Evolutionary conservation across 2,329 filamentous ascomycete species (phyloP), one percentile per base, ranked within the genome.

Genomic region (Ilyonectria robusta): DNA sequence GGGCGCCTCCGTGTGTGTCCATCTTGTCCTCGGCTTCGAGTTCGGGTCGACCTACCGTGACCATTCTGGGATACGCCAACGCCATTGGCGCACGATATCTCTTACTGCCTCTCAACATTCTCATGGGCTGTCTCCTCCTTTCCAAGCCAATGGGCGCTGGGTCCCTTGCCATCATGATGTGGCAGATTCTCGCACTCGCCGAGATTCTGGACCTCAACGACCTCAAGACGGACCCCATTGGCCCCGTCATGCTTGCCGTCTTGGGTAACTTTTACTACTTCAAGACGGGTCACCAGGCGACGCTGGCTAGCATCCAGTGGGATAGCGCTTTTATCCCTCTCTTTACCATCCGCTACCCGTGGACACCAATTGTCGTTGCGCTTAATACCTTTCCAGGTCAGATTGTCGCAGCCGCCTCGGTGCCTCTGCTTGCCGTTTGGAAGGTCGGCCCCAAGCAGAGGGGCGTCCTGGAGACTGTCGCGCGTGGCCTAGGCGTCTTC

Each of bases 281-380:
- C 89, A 98, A 97, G 78, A 99, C 96, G 0, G 96, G 96, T 68
- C 96, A 99, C 81, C 95, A 98, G 81, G 95, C 95, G 13, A 92
- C 91, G 0, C 87, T 97, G 26, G 88, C 91, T 72, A 93, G 91
- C 71, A 95, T 99, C 77, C 96, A 99, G 78, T 99, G 96, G 96
- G 96, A 99, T 82, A 89, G 90, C 21, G 95, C 94, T 3, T 99
- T 99, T 82, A 93, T 99, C 72, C 93, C 95, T 0, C 87, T 98
- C 8, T 90, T 92, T 65, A 89, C 89, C 6, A 89, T 99, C 70
- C 89, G 89, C 64, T 98, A 99, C 81, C 96, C 96, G 1, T 98
- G 93, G 93, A 93, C 91, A 0, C 95, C 95, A 0, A 78, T 98
- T 2, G 85, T 96, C 26, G 89, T 99, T 40, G 83, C 89, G 1